Conservation (phyloP, 345 rosid genomes). For the Orychophragmus violaceus region DNA sequence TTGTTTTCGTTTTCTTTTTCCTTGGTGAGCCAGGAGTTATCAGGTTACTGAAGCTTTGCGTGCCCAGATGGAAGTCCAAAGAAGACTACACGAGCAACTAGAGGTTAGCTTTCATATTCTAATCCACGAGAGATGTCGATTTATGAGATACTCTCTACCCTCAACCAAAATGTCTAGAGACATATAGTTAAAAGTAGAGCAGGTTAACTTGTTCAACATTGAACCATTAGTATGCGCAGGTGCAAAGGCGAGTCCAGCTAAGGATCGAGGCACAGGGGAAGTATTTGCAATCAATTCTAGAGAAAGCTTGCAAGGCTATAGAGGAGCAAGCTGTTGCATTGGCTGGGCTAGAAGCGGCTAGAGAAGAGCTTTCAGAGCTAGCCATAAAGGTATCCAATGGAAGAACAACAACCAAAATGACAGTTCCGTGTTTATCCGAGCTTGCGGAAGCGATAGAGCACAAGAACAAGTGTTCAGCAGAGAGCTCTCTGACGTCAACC, state of each 20-base stretch:
- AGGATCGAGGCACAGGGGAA: conserved; percentile 88
- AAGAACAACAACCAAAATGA: conserved; percentile 34
- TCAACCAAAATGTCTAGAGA: too few relatives aligned
- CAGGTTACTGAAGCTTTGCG: conserved; percentile 92
- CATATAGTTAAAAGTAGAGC: neutral
- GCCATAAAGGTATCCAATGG: conserved; percentile 69
- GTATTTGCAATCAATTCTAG: conserved; percentile 79
- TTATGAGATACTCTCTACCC: neutral
- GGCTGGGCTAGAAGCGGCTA: conserved; percentile 70
- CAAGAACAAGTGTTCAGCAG: conserved; percentile 52
- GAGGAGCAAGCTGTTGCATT: conserved; percentile 62
- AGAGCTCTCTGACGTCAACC: conserved; percentile 67
- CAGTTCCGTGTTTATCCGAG: conserved; percentile 52
- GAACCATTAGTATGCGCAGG: conserved; percentile 41
- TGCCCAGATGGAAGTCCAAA: conserved; percentile 96
- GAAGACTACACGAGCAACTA: conserved; percentile 85
- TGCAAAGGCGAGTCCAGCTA: conserved; percentile 74
- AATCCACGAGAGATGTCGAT: neutral
- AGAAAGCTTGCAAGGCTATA: conserved; percentile 86
- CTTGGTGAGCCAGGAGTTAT: conserved; percentile 50
- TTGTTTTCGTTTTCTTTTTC: neutral
- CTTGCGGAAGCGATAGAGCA: conserved; percentile 54
- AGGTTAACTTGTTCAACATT: neutral
- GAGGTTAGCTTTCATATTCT: conserved; percentile 53
- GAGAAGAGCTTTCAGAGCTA: conserved; percentile 81